Evolutionary conservation across 768 basidiomycete genomes (phyloP), one percentile per base, ranked within the genome.

Genomic region (Russula emetica): DNA sequence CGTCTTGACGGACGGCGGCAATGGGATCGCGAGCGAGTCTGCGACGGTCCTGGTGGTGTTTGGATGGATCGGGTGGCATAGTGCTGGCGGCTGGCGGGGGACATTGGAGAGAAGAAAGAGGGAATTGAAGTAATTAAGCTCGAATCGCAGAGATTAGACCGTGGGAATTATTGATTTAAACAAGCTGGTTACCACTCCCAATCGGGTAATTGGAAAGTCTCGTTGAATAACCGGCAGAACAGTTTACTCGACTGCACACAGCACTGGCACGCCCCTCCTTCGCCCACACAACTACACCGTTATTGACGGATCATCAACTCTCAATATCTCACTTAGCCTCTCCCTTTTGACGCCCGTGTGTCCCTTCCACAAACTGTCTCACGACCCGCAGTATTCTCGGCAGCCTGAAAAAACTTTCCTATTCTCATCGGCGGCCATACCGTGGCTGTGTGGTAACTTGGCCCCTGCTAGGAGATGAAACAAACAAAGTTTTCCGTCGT

Each of bases 31-130:
- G 78, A 62, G 76, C 79, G 2, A 76, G 65, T 52, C 78, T 78
- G 54, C 84, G 79, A 49, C 81, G 70, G 70, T 64, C 67, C 24
- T 64, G 34, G 55, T 78, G 83, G 34, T 75, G 69, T 70, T 82
- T 83, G 22, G 79, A 76, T 0, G 77, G 78, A 71, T 86, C 85
- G 58, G 78, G 79, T 42, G 85, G 83, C 85, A 86, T 86, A 42
- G 56, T 55, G 58, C 59, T 55, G 53, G 57, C 44, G 44, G 67
- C 24, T 22, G 44, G 52, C 22, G 53, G 22, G 34, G 60, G 24
- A 42, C 44, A 65, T 57, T 36, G 42, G 6, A 20, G 20, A 60
- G 32, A 58, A 38, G 22, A 24, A 36, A 40, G 30, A 44, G 13
- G 24, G 60, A 64, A 60, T 64, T 64, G 53, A 64, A 60, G 63